Percentiles rank a stretch among this genome's conserved stretches.
Conservation (phyloP, 768 basidiomycete species). For the Pholiota conissans region DNA sequence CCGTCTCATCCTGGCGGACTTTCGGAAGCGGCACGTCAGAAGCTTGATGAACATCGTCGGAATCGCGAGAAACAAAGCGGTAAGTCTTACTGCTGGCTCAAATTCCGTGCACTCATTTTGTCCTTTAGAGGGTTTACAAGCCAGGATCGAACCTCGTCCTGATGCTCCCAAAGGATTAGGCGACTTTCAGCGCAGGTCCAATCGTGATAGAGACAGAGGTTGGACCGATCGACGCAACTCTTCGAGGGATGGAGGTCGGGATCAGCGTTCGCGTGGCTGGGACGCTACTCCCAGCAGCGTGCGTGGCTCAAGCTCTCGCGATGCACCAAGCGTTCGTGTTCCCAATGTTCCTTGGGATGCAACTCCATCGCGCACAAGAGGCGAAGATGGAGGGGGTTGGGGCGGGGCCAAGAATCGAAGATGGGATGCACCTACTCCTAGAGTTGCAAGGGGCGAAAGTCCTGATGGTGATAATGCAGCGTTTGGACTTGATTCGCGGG, state of each 20-base stretch:
- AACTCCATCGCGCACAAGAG: conserved; percentile 67
- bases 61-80: conserved; percentile 72
- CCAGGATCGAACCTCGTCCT: conserved; percentile 50
- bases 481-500: conserved; percentile 70
- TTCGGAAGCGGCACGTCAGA: conserved; percentile 67
- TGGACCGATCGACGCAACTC: conserved; percentile 40
- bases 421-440: conserved; percentile 88
- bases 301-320: conserved; percentile 42
- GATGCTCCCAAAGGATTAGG: conserved; percentile 79
- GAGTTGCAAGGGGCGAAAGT: conserved; percentile 63
- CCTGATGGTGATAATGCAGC: conserved; percentile 68
- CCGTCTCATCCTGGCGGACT: conserved; percentile 93
- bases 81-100: conserved; percentile 21
- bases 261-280: conserved; percentile 39
- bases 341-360: conserved; percentile 95
- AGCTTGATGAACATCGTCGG: conserved; percentile 76
- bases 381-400: conserved; percentile 61
- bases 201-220: conserved; percentile 63
- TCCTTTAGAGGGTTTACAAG: conserved; percentile 67
- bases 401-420: conserved; percentile 51
- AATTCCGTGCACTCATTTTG: conserved; percentile 1
- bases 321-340: conserved; percentile 83
- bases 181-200: conserved; percentile 91
- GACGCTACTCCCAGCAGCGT: conserved; percentile 64
- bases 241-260: conserved; percentile 28